Conservation (phyloP, 148 eudicot genomes). For the Spergularia marina region DNA sequence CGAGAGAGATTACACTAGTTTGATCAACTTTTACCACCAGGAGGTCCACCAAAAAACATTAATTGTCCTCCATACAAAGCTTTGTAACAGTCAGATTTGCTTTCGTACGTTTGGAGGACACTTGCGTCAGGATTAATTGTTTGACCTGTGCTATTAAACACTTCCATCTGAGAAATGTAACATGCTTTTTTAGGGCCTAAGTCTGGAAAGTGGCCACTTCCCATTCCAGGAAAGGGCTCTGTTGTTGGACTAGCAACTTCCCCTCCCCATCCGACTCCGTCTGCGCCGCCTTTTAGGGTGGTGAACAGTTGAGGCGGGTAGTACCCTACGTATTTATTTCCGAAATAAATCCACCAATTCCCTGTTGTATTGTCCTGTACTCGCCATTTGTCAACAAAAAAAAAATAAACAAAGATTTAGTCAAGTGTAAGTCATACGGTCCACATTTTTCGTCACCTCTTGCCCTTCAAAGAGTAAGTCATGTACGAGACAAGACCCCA, state of each 20-base stretch:
- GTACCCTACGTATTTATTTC: neutral
- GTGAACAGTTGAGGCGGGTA: constrained; percentile 2
- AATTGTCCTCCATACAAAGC: neutral
- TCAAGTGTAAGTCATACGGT: neutral
- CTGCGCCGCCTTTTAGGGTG: constrained; percentile 6
- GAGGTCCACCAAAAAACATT: constrained; percentile 10
- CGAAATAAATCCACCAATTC: constrained; percentile 10
- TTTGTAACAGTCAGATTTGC: constrained; percentile 5
- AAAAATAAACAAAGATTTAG: neutral
- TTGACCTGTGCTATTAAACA: neutral
- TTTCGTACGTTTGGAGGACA: neutral
- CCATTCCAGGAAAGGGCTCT: constrained; percentile 4
- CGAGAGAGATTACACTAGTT: no score
- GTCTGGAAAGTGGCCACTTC: constrained; percentile 14
- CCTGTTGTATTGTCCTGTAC: neutral
- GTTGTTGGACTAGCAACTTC: constrained; percentile 6
- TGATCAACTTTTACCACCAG: neutral
- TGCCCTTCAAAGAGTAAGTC: no score
- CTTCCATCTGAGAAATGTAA: constrained; percentile 12
- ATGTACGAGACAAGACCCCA: no score
- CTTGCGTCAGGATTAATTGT: neutral
- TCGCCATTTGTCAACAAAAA: neutral
- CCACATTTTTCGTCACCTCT: neutral
- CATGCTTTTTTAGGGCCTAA: constrained; percentile 8
- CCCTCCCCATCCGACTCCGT: constrained; percentile 22